Evolutionary conservation across 2,329 filamentous ascomycete species (phyloP).

Genomic region (Ophiostoma sp.): DNA sequence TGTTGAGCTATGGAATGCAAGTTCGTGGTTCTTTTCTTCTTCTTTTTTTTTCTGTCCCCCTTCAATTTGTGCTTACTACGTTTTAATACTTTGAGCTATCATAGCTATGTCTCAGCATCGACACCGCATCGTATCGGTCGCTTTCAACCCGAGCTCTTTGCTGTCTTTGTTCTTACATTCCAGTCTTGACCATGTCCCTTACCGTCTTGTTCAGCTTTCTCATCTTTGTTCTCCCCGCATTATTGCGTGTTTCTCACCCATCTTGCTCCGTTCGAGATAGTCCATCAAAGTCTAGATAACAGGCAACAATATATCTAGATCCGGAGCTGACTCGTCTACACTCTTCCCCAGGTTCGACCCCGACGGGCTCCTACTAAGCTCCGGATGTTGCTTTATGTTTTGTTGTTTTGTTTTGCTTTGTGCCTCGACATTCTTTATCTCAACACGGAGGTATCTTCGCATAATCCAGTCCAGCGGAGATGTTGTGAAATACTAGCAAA

Average conservation of each 20-base stretch:
- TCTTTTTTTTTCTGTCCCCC: background rate
- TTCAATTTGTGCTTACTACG: background rate
- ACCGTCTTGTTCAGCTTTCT: background rate
- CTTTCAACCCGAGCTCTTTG: slow-evolving; percentile 1
- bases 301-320: background rate
- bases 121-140: background rate
- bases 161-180: slow-evolving; percentile 3
- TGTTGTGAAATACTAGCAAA: background rate
- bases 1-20: background rate
- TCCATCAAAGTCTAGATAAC: background rate
- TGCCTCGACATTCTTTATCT: background rate
- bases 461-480: background rate
- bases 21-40: background rate
- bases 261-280: background rate
- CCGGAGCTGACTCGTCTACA: background rate
- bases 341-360: background rate
- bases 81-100: background rate
- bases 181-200: background rate
- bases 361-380: background rate
- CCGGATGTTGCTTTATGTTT: background rate
- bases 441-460: background rate
- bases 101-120: background rate
- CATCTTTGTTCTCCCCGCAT: background rate
- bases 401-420: background rate
- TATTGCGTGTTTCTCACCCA: background rate